Evolutionary conservation across 805 yeast genomes (phyloP), one percentile per base, ranked within the genome.

Genomic region (Ogataea pini): DNA sequence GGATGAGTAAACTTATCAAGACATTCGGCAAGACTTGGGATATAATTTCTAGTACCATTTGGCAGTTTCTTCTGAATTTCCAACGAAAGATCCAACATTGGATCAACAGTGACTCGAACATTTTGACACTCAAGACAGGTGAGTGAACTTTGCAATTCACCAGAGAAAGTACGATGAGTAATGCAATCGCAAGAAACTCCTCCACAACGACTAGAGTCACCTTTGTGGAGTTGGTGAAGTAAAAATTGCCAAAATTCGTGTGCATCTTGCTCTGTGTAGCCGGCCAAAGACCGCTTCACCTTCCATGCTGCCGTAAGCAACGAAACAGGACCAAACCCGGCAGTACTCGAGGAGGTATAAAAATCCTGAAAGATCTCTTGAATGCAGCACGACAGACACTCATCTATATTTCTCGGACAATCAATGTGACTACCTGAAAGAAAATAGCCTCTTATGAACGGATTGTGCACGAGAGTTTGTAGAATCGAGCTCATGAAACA

Each of bases 211-310:
- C 44, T 54, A 12, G 63, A 70, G 57, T 73, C 72, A 50, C 68
- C 71, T 46, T 67, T 69, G 66, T 94, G 99, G 48, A 94, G 68
- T 67, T 90, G 96, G 66, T 92, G 87, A 32, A 92, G 73, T 24
- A 92, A 62, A 63, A 92, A 91, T 63, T 94, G 97, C 85, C 96
- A 85, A 67, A 92, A 94, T 67, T 94, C 99, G 68, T 94, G 99
- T 0, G 99, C 98, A 65, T 94, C 99, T 68, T 94, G 99, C 67
- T 94, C 97, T 29, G 94, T 86, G 57, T 91, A 91, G 1, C 99
- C 99, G 0, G 97, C 96, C 49, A 94, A 77, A 28, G 89, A 79
- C 55, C 86, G 80, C 57, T 89, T 87, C 40, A 85, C 83, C 59
- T 83, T 84, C 92, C 97, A 90, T 1, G 96, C 85, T 10, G 96